Base-by-base conservation (phyloP, 2,329 filamentous ascomycete species). In the Cladosporium colombiae region DNA sequence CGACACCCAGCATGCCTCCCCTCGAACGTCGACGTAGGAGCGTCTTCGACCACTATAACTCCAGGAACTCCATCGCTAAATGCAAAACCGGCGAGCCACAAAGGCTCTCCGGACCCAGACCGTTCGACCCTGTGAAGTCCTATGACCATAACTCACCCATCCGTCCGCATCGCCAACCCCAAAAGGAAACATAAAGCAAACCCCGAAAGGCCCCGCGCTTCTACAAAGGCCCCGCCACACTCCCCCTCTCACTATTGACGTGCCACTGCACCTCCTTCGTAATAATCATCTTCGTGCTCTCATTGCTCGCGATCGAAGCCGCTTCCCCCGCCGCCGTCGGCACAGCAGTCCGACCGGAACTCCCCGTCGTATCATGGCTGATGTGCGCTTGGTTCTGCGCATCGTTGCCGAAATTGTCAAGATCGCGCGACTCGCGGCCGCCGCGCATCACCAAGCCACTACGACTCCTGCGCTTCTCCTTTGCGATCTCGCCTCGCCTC, bases 211-310 rank as follows among this genome's bases (percentile, higher is more conserved):
- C 33, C 35, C 16, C 35, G 18, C 16, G 5, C 40, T 8, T 46
- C 37, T 46, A 55, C 25, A 55, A 21, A 21, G 52, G 52, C 7
- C 52, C n/a, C 7, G 31, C 31, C 27, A 55, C 21, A 55, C 55
- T 52, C 16, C 61, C 61, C 50, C 25, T 27, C 50, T 63, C 61
- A 27, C 61, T 63, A 18, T 49, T 50, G 33, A 68, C 68, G 50
- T 66, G 65, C 35, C 68, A 68, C 49, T 67, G 59, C 40, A 68
- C 67, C 27, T 69, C 65, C 40, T 69, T 69, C 56, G 66, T 68
- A 7, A 69, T 69, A 40, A 69, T 69, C 68, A 69, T 68, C 66
- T 53, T 66, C 65, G 62, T 67, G 29, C 66, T 68, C 16, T 66
- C 68, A 55, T 68, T 61, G 18, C 68, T 69, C 35, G 49, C 63